phyloP scores from a whole-genome alignment of 106 monocot species.

The Agapanthus africanus region DNA sequence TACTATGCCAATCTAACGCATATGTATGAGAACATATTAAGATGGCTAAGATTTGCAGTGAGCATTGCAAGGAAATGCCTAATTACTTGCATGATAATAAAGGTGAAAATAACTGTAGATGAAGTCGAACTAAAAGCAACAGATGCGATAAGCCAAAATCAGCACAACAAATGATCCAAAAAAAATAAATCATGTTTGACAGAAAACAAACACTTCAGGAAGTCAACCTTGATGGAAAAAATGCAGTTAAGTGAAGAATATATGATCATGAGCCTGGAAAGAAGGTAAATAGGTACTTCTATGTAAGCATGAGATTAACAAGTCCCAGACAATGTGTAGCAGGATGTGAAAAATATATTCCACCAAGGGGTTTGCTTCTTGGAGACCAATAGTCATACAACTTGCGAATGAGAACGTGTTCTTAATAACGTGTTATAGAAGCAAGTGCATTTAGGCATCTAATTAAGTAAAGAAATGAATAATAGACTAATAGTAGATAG shows the following conservation, averaged over 20 bases:
- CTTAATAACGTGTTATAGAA: too few relatives aligned
- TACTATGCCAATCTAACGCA: neutral
- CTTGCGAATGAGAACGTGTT: too few relatives aligned
- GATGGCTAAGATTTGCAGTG: neutral
- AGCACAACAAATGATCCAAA: neutral
- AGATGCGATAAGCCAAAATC: neutral
- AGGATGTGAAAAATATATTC: slow-evolving; percentile 1
- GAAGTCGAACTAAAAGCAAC: neutral
- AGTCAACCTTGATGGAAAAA: neutral
- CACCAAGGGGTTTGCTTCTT: neutral
- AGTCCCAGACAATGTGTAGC: neutral
- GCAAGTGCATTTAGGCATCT: too few relatives aligned
- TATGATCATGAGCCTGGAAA: neutral
- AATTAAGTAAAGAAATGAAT: too few relatives aligned
- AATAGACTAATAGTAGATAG: too few relatives aligned
- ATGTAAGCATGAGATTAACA: neutral
- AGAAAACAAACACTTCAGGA: neutral
- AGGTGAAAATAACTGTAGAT: neutral
- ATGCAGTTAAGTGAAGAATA: neutral
- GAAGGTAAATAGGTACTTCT: neutral
- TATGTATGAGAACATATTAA: neutral
- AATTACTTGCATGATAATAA: neutral
- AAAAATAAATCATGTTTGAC: neutral
- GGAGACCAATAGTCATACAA: too few relatives aligned
- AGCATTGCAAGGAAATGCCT: neutral